Percentiles rank a stretch among this genome's conserved stretches.
These are phyloP conservation scores for Komagataella mondaviorum DNA, from an alignment of 805 yeast species.

Conservation along the genomic window DNA sequence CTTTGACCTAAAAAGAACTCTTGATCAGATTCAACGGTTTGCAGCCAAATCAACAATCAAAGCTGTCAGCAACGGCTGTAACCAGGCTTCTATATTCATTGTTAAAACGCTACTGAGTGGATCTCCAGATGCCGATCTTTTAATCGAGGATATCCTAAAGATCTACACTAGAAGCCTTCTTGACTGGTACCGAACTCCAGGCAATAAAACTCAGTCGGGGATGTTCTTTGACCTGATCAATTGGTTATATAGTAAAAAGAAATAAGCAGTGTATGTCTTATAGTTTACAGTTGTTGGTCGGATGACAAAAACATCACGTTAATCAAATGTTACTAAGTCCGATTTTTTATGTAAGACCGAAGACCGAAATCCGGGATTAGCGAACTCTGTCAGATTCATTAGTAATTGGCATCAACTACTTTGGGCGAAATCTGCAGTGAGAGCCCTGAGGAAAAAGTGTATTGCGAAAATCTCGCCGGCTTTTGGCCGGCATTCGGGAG, in stretches of 20 bases:
- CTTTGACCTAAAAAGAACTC: slow-evolving; percentile 14
- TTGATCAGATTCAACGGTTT: slow-evolving; percentile 24
- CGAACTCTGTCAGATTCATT: neutral
- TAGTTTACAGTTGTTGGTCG: neutral
- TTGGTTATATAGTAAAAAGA: slow-evolving; percentile 35
- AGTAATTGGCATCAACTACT: too few species aligned
- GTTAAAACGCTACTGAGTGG: slow-evolving; percentile 37
- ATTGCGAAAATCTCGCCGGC: neutral
- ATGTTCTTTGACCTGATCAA: slow-evolving; percentile 69
- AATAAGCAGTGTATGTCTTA: neutral
- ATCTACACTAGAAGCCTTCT: slow-evolving; percentile 43
- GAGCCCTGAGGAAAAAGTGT: too few species aligned
- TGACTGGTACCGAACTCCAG: slow-evolving; percentile 40
- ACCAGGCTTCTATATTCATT: slow-evolving; percentile 51
- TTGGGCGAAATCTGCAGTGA: too few species aligned
- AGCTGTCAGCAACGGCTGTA: slow-evolving; percentile 42
- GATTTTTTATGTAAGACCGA: too few species aligned
- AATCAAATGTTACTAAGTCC: too few species aligned
- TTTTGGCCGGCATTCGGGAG: neutral
- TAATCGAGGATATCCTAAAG: slow-evolving; percentile 14
- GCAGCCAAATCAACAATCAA: slow-evolving; percentile 29
- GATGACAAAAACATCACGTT: too few species aligned
- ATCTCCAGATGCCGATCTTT: slow-evolving; percentile 13
- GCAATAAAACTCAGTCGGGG: slow-evolving; percentile 34
- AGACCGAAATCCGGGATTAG: neutral